A percentile compares a stretch with the other conserved stretches of the same genome.
Evolutionary conservation across 768 basidiomycete species (phyloP).

Genomic region (Macrolepiota dolichaula): DNA sequence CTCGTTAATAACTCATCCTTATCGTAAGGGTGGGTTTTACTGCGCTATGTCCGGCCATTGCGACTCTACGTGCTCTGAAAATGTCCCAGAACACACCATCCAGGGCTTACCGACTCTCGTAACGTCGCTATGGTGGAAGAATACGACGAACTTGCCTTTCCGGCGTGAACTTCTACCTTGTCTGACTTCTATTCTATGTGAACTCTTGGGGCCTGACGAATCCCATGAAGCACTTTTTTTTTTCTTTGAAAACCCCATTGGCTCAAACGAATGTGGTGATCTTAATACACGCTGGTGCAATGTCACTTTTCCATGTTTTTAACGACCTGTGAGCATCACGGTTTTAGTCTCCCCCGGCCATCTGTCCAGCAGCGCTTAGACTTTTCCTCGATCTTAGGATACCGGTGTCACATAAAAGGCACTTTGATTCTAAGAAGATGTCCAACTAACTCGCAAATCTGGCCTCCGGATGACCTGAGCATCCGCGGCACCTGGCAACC

Average conservation of each 20-base stretch:
- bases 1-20: too few species aligned
- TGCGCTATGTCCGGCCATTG: too few species aligned
- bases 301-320: too few species aligned
- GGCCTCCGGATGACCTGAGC: not conserved
- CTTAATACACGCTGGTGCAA: too few species aligned
- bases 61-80: not conserved
- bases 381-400: not conserved
- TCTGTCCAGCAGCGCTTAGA: not conserved
- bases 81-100: not conserved
- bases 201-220: too few species aligned
- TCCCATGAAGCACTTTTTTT: too few species aligned
- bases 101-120: not conserved
- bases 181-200: too few species aligned
- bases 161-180: not conserved
- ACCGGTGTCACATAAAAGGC: not conserved
- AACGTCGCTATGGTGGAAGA: not conserved
- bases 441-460: constrained; percentile 7
- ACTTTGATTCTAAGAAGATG: constrained; percentile 5
- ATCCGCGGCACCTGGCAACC: not conserved
- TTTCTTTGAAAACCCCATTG: too few species aligned
- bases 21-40: too few species aligned
- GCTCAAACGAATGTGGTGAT: too few species aligned
- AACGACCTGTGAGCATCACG: not conserved
- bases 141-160: not conserved
- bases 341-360: not conserved